Evolutionary conservation across 192 early-diverging fungal genomes (phyloP), one percentile per base, ranked within the genome.

Genomic region (Phlyctochytrium planicorne): DNA sequence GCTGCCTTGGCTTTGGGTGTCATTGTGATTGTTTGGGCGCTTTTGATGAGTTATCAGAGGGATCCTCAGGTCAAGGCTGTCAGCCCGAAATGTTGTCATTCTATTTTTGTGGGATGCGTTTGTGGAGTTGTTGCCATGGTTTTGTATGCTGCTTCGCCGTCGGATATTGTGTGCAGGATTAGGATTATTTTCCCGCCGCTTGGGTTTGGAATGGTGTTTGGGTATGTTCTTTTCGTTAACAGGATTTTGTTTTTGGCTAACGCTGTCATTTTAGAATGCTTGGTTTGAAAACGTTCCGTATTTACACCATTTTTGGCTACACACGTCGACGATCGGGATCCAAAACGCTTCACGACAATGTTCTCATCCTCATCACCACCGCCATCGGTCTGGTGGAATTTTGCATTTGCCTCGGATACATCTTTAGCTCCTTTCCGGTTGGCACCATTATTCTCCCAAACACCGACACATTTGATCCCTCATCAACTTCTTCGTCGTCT

Each of bases 251-350:
- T n/a, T n/a, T n/a, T n/a, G n/a, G n/a, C n/a, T n/a, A n/a, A n/a
- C n/a, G n/a, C n/a, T n/a, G n/a, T n/a, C n/a, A n/a, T n/a, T n/a
- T n/a, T n/a, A n/a, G n/a, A n/a, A 65, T 65, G 63, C 16, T 65
- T 10, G 10, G 14, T 34, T 25, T 65, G 4, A 65, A 65, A 29
- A 65, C 63, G 24, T 65, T 53, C 40, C 34, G 63, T n/a, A 65
- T 65, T 32, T 65, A 65, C 63, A 31, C 52, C 31, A 53, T 65
- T 27, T 52, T 65, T 23, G 63, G 63, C 12, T 65, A 65, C 40
- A 23, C 4, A 14, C 25, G 33, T 3, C 6, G 20, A 20, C 16
- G 4, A n/a, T 35, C 52, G 23, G 17, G 10, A 4, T 3, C 52
- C 23, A 65, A 14, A 14, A 14, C 27, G 4, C 16, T 65, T 10